Base-by-base conservation (phyloP, 2,329 filamentous ascomycete species). In the Diplocarpon rosae region DNA sequence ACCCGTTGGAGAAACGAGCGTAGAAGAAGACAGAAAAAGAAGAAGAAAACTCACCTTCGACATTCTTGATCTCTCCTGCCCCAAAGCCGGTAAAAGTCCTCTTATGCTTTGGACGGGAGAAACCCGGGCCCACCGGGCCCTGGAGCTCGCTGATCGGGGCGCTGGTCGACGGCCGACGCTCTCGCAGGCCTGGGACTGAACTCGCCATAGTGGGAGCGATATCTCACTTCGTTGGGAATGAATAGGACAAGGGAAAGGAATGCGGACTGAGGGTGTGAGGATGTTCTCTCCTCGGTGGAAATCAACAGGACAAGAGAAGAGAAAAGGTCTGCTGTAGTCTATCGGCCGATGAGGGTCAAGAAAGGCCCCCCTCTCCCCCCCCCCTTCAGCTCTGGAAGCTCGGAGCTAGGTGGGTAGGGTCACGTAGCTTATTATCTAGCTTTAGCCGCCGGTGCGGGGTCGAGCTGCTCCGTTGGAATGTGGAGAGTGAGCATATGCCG, bases 41-140 rank as follows among this genome's bases (percentile, higher is more conserved):
- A 37, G 14, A 32, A 38, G 37, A 46, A 38, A 20, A 57, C 68
- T 68, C 79, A 70, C 88, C 87, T 69, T 96, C 89, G 39, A 96
- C 86, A 58, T 69, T 83, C 71, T 95, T 95, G 71, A 95, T 95
- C 62, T 98, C 92, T 30, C 77, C 72, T 24, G 88, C 76, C 29
- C 88, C 89, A 62, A 96, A 92, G 8, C 92, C 92, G 9, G 92
- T 98, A 54, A 85, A 85, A n/a, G 90, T 96, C 56, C 92, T 79
- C 73, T 87, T 95, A 70, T 98, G 92, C 70, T 96, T 98, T 37
- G 92, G 92, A 49, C 92, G 76, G 20, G 76, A 78, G 67, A 84
- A 81, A 62, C 93, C 90, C 33, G 88, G 87, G n/a, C 83, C 83
- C 46, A 95, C 78, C 14, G 85, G 82, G 53, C 88, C 89, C 64